Base-by-base conservation (phyloP, 2,329 filamentous ascomycete genomes). In the Lasiodiplodia sp. region DNA sequence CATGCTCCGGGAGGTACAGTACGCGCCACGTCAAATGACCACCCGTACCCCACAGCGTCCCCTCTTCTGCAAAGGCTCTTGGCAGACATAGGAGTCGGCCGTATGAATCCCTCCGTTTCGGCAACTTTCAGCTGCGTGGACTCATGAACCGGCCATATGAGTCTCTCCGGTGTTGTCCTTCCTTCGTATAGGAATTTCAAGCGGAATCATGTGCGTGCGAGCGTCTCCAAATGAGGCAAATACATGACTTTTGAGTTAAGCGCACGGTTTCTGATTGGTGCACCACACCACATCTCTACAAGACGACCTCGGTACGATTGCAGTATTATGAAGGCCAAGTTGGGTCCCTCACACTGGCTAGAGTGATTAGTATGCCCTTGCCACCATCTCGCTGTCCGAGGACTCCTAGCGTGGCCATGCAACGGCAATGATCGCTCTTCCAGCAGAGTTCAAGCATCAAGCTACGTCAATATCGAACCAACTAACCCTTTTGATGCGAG, bases 241-340 rank as follows among this genome's bases (percentile, higher is more conserved):
- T 25, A n/a, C 6, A 2, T 16, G 31, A 18, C n/a, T 34, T 16
- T 31, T 14, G 4, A 21, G 55, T 5, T 14, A 16, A 34, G 40
- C 38, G 23, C 37, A 16, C 56, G 31, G 21, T 6, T n/a, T 21
- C 23, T 40, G 12, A 60, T 44, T 60, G 56, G 56, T 28, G 23
- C 57, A 40, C 57, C 14, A 28, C 37, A 47, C 40, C 40, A 34
- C 3, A 23, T 34, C 31, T 51, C 31, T 28, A 53, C 14, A 51
- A 52, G 47, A 52, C 44, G 60, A 47, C 44, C 60, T 64, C 60
- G 44, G 60, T 37, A 52, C 34, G 4, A 25, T 10, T 28, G 2
- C 5, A 11, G 31, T 2, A 10, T n/a, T n/a, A 5, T 5, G 4
- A 14, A 12, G 23, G 3, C 38, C 23, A 49, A 12, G 18, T 4